Evolutionary conservation across 345 rosid species (phyloP), one percentile per base, ranked within the genome.

Genomic region (Bruguiera sexangula): DNA sequence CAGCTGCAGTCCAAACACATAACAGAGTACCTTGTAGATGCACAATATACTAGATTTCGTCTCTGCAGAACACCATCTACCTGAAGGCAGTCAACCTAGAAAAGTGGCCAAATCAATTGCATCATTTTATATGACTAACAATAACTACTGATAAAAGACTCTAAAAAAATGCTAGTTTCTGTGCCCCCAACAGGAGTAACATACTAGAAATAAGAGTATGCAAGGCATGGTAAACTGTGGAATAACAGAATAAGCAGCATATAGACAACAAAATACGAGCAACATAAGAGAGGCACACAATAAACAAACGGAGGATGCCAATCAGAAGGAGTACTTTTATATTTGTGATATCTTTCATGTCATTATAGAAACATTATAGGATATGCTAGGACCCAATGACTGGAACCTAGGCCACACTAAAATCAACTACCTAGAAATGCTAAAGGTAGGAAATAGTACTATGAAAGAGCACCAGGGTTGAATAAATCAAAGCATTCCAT

Each of bases 21-120:
- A 70, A 72, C 69, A 75, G n/a, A 63, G 59, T 88, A 91, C 98
- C 97, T 91, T 48, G 98, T 91, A 69, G 98, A 94, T 67, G 98
- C 98, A 86, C 97, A 94, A 69, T 91, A 94, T 36, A 91, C 98
- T 69, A 94, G 93, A 79, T 94, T 91, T 77, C 89, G 82, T 82
- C 83, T 84, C 81, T 88, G 90, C 75, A 94, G 72, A 65, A 94
- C 96, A 76, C 98, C 98, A 62, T 94, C 98, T 70, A 94, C 97
- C 70, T 82, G 89, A 77, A 94, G 98, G 81, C 98, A 94, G 71
- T 94, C 97, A 60, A 94, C 95, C 98, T 91, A 85, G 54, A 78
- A 76, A 80, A 31, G 34, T 34, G 48, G 57, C 72, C 67, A 48
- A 27, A 1, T 57, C 54, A 43, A 50, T 10, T 59, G 30, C 65